Base-by-base conservation (phyloP, 1,284 basidiomycete genomes). In the Chiua sp. region DNA sequence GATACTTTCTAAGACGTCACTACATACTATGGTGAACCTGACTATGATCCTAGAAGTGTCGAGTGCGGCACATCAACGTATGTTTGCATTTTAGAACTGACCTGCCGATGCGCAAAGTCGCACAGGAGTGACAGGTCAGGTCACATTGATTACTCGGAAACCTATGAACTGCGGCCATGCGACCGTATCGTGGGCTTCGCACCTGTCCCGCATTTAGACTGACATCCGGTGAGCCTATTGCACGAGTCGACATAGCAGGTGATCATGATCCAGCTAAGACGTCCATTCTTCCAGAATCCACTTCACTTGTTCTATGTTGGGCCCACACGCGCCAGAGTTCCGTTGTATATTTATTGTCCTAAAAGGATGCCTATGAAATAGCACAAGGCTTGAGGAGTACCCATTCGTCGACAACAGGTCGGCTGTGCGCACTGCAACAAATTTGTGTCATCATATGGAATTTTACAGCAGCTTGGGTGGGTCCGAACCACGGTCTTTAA, bases 301-400 rank as follows among this genome's bases (percentile, higher is more conserved):
- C 16, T 18, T 39, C 37, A 26, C n/a, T 23, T 16, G 15, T 28
- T 39, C n/a, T 18, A 26, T 51, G 28, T 18, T 53, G 6, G 39
- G 15, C 30, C n/a, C 35, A n/a, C n/a, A n/a, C n/a, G 35, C 11
- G 35, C 35, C 12, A 37, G 7, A 7, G 33, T 12, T 33, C 33
- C 33, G n/a, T 33, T 12, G 35, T 4, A 11, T 15, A 13, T 4
- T 3, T 35, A 35, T 15, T 30, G 18, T 47, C 48, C 18, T 47
- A 55, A 23, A 55, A 47, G 57, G 61, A 57, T 62, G 47, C 55
- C 66, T 63, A 67, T 59, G 63, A 68, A 72, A 53, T 53, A 33
- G 26, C 62, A 59, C 32, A 51, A 53, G 62, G 63, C 16, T n/a
- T n/a, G n/a, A n/a, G n/a, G n/a, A n/a, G 16, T 18, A 18, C 37